phyloP scores from a whole-genome alignment of 441 rosid genomes.

The Populus trichocarpa region DNA sequence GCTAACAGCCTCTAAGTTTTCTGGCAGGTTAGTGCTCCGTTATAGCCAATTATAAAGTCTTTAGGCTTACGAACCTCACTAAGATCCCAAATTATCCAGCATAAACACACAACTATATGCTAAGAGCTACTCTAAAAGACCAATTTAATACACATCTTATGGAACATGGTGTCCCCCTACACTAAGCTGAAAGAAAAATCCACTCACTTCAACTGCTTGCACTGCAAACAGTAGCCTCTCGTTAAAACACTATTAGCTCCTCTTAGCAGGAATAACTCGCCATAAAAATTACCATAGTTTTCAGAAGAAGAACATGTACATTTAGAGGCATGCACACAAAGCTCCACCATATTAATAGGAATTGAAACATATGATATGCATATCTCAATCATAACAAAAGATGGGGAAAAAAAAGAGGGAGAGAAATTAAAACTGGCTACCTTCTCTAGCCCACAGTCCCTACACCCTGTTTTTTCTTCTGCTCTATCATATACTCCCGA shows the following conservation, averaged over 20 bases:
- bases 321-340: not conserved
- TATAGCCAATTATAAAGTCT: not conserved
- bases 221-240: not conserved
- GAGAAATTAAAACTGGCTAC: not conserved
- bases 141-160: not conserved
- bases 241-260: not conserved
- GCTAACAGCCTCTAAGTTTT: not conserved
- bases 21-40: not conserved
- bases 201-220: not conserved
- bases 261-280: not conserved
- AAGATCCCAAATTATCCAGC: not conserved
- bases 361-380: not conserved
- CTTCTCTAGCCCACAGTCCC: slow-evolving; percentile 9
- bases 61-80: not conserved
- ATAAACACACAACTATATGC: not conserved
- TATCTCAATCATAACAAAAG: not conserved
- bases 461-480: slow-evolving; percentile 36
- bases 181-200: not conserved
- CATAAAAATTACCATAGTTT: not conserved
- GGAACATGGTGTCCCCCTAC: not conserved
- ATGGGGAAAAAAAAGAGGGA: not conserved
- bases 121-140: not conserved
- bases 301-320: not conserved
- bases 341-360: not conserved
- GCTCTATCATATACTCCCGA: slow-evolving; percentile 35